Base-by-base conservation (phyloP, 495 filamentous ascomycete genomes). In the Aspergillus asperescens region DNA sequence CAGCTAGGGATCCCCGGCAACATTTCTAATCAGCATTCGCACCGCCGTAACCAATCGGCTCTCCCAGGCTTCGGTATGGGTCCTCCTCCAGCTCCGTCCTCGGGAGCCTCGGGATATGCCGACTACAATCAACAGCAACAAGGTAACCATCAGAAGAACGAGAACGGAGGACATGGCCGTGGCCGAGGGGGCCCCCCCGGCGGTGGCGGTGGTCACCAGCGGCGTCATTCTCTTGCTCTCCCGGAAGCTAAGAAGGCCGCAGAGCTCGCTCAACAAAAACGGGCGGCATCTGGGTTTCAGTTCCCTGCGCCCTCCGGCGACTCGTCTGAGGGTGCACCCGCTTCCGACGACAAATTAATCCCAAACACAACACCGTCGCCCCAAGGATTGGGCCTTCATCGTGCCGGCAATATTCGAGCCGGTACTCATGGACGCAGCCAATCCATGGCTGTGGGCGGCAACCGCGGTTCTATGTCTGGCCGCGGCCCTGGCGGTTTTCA, bases 171-270 rank as follows among this genome's bases (percentile, higher is more conserved):
- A 50, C 80, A 82, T 50, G 82, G 89, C 50, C 88, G 92, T 55
- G 84, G 88, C 48, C 83, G 91, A 56, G 90, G 90, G 56, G 85
- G 83, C 42, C 80, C 83, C 50, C 74, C 83, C 31, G 82, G 80
- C 52, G 77, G 83, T 62, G 82, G 80, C 52, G 77, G 83, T 62
- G 93, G 91, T 43, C 93, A 98, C 66, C 87, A 93, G 67, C 84
- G 93, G 56, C 87, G 93, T 66, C 93, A 98, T 70, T 98, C 93
- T 16, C 80, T 98, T 48, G 94, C 90, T 40, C 72, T 98, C 49
- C 88, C 91, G 4, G 93, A 98, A 68, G 93, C 93, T 23, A 97
- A 95, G 77, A 96, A 95, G 73, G 94, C 94, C 24, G 93, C 93
- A 38, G 93, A 98, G 66, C 68, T 95, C 16, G 93, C 93, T 38